These are phyloP conservation scores for Aureobasidium sp. DNA, from an alignment of 2,329 filamentous ascomycete genomes.

Conservation along the genomic window DNA sequence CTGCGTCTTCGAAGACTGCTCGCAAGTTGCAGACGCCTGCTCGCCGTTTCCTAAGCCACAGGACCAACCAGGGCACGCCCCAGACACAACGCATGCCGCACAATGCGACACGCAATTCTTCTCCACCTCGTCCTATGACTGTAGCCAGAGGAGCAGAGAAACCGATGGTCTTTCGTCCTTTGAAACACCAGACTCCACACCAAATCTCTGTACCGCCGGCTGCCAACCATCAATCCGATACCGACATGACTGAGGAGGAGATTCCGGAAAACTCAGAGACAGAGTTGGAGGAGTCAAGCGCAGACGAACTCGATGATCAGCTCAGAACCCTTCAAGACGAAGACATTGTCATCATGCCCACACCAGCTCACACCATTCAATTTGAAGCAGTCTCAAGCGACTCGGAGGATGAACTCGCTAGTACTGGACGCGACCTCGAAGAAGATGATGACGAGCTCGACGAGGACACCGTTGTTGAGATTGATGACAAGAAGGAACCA, in stretches of 20 bases:
- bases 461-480: constrained; percentile 11
- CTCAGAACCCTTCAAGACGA: neutral
- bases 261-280: neutral
- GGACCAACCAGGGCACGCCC: constrained; percentile 5
- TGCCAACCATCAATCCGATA: neutral
- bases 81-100: constrained; percentile 14
- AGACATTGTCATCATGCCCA: neutral
- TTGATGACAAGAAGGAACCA: constrained; percentile 3
- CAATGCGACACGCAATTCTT: constrained; percentile 2
- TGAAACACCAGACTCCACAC: constrained; percentile 6
- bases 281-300: neutral
- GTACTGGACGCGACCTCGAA: neutral
- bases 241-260: neutral
- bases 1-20: neutral
- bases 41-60: neutral
- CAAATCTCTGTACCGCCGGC: neutral
- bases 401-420: constrained; percentile 9
- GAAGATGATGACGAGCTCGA: constrained; percentile 8
- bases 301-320: constrained; percentile 1
- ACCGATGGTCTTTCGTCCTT: constrained; percentile 13
- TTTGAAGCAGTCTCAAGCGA: neutral
- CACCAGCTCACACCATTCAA: neutral
- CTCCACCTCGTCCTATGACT: constrained; percentile 13
- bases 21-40: constrained; percentile 10
- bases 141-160: constrained; percentile 10